These are phyloP conservation scores for Xylaria polymorpha DNA, from an alignment of 2,329 filamentous ascomycete genomes.

Conservation along the genomic window DNA sequence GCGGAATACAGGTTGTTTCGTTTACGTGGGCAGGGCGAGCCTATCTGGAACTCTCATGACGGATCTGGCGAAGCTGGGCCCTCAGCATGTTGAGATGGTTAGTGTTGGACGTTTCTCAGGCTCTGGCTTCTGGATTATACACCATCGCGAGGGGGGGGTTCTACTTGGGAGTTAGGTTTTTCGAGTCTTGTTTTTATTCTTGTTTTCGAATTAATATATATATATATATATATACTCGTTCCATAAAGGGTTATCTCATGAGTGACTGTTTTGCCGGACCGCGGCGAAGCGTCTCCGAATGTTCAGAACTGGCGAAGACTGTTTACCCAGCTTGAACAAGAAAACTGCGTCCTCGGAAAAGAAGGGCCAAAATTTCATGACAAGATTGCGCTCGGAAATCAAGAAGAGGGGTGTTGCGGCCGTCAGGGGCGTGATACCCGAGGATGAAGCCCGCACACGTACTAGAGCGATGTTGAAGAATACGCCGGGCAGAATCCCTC, in stretches of 20 bases:
- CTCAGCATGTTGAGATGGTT: neutral
- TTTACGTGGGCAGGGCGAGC: neutral
- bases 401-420: slow-evolving; percentile 71
- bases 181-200: neutral
- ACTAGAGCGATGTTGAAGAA: slow-evolving; percentile 72
- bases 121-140: neutral
- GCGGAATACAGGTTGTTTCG: neutral
- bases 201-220: neutral
- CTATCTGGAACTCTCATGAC: too few species aligned
- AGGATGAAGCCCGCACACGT: slow-evolving; percentile 70
- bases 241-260: neutral
- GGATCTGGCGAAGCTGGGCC: too few species aligned
- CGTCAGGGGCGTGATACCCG: slow-evolving; percentile 72
- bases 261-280: neutral
- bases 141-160: neutral
- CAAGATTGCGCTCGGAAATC: slow-evolving; percentile 61
- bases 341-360: slow-evolving; percentile 60
- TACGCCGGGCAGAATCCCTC: slow-evolving; percentile 73
- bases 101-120: neutral
- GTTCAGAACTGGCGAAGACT: slow-evolving; percentile 61
- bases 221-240: neutral
- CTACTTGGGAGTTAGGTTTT: neutral
- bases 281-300: neutral
- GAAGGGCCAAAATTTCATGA: slow-evolving; percentile 54
- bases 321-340: slow-evolving; percentile 56